Conservation (phyloP, 495 filamentous ascomycete genomes). For the Aspergillus leporis region DNA sequence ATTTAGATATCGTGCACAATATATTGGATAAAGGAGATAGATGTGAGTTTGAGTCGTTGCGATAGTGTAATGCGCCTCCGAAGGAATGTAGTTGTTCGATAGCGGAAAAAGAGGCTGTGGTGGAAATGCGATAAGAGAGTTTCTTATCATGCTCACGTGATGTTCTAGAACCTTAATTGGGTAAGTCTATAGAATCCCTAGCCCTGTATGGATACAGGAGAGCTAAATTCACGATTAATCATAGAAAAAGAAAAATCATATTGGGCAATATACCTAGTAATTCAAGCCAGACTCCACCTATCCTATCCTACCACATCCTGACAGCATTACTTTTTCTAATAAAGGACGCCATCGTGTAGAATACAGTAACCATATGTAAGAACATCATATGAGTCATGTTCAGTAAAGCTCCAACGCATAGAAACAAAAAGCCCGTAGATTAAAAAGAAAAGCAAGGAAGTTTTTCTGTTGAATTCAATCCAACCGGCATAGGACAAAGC, state of each 20-base stretch:
- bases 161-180: not conserved
- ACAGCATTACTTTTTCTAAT: conserved; percentile 25
- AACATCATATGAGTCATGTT: conserved; percentile 14
- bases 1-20: not conserved
- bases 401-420: conserved; percentile 5
- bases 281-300: conserved; percentile 28
- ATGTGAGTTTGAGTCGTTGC: no score
- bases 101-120: not conserved
- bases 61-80: not conserved
- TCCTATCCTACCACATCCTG: conserved; percentile 24
- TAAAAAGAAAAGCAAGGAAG: conserved; percentile 14
- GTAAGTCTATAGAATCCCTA: not conserved
- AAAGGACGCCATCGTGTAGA: conserved; percentile 25
- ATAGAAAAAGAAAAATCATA: conserved; percentile 1
- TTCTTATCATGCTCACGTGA: not conserved
- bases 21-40: no score
- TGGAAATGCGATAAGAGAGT: not conserved
- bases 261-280: conserved; percentile 11
- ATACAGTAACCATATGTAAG: conserved; percentile 23
- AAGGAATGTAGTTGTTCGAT: not conserved
- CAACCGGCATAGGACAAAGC: not conserved
- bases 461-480: conserved; percentile 17
- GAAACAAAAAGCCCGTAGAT: conserved; percentile 3
- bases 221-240: not conserved
- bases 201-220: not conserved